These are phyloP conservation scores for Trichoderma oligosporum DNA, from an alignment of 2,329 filamentous ascomycete species.

Conservation along the genomic window DNA sequence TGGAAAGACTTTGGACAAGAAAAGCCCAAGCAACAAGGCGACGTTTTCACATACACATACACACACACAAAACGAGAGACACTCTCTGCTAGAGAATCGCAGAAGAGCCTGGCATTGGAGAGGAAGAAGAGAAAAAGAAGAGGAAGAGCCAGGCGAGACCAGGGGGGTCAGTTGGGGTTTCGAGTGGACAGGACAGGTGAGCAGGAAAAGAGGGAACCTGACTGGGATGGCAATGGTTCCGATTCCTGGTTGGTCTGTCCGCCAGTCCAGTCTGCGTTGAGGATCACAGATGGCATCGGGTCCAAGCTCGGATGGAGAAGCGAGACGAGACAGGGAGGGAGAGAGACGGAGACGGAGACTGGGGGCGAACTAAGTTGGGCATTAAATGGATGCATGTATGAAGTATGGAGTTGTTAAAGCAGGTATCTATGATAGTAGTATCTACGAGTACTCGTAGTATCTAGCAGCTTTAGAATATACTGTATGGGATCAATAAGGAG, in stretches of 20 bases:
- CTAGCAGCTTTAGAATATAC: no score
- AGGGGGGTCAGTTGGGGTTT: conserved; percentile 12
- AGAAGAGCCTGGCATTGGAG: conserved; percentile 9
- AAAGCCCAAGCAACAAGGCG: neutral
- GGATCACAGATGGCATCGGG: conserved; percentile 18
- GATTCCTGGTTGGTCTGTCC: conserved; percentile 18
- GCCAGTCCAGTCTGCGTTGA: conserved; percentile 12
- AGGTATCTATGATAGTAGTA: no score
- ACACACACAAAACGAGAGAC: conserved; percentile 20
- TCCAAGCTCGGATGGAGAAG: conserved; percentile 19
- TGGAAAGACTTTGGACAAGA: neutral
- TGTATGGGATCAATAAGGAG: no score
- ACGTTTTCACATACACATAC: neutral
- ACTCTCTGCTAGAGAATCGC: conserved; percentile 16
- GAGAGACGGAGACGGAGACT: neutral
- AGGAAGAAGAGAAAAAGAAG: neutral
- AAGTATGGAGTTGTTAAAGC: no score
- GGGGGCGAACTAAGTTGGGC: neutral
- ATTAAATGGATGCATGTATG: neutral
- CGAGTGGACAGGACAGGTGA: conserved; percentile 10
- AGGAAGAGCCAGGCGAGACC: conserved; percentile 16
- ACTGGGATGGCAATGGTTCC: conserved; percentile 2
- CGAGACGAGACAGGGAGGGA: conserved; percentile 14
- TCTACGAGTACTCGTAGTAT: no score
- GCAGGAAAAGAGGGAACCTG: conserved; percentile 18